Percentiles rank a stretch among this genome's conserved stretches.
Conservation (phyloP, 805 yeast genomes). For the Zygoascus ofunaensis region DNA sequence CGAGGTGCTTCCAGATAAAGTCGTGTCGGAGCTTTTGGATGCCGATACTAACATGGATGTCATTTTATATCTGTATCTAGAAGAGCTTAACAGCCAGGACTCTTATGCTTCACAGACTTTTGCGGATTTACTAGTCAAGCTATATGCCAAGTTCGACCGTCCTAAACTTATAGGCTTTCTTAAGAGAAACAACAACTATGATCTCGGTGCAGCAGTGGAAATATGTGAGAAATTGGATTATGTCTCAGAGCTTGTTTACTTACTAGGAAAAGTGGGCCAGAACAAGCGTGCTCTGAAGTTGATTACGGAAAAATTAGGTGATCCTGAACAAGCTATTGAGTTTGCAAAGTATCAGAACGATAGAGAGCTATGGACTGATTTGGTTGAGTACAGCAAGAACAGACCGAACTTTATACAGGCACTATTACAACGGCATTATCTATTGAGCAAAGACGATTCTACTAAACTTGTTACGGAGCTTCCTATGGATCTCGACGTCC, state of each 20-base stretch:
- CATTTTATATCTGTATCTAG: constrained; percentile 57
- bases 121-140: constrained; percentile 57
- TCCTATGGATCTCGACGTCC: constrained; percentile 52
- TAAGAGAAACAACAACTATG: constrained; percentile 44
- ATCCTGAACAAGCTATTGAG: constrained; percentile 70
- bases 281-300: constrained; percentile 63
- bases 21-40: constrained; percentile 38
- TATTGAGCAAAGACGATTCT: constrained; percentile 44
- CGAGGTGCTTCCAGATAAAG: constrained; percentile 47
- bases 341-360: constrained; percentile 67
- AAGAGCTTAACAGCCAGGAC: constrained; percentile 47
- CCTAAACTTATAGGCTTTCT: constrained; percentile 51
- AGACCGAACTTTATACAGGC: constrained; percentile 72
- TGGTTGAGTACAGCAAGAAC: constrained; percentile 59
- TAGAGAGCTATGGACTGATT: constrained; percentile 68
- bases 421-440: constrained; percentile 44
- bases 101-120: constrained; percentile 44
- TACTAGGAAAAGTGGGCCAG: constrained; percentile 77
- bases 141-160: constrained; percentile 57
- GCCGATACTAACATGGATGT: constrained; percentile 25
- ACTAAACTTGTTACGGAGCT: constrained; percentile 58
- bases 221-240: constrained; percentile 48
- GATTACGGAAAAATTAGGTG: constrained; percentile 66
- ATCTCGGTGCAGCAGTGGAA: constrained; percentile 60
- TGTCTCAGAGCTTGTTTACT: constrained; percentile 66